Conservation (phyloP, 2,329 filamentous ascomycete genomes). For the Didymella keratinophila region DNA sequence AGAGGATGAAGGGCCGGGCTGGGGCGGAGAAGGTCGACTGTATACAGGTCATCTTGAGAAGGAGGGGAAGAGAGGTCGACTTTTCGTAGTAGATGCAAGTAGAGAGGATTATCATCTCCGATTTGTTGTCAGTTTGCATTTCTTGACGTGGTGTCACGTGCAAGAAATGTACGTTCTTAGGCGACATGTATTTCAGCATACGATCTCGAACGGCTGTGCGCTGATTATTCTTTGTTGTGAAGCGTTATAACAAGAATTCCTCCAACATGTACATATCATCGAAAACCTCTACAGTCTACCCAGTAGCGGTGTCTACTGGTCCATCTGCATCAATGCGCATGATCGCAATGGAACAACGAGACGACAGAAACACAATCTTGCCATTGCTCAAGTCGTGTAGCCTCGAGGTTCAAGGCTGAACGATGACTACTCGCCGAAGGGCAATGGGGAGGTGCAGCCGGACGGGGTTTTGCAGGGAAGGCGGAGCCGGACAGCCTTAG, state of each 20-base stretch:
- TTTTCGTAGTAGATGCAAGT: not conserved
- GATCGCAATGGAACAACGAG: not conserved
- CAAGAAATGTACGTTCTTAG: not conserved
- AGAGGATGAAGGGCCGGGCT: slow-evolving; percentile 29
- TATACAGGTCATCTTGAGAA: slow-evolving; percentile 40
- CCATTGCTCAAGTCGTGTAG: not conserved
- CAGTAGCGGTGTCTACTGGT: not conserved
- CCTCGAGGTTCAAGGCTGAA: not conserved
- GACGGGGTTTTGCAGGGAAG: not conserved
- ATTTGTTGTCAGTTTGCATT: not conserved
- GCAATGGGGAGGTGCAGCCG: slow-evolving; percentile 3
- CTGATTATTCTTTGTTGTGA: no score
- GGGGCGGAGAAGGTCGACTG: slow-evolving; percentile 44
- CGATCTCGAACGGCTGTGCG: no score
- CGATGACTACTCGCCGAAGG: no score
- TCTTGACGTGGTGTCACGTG: not conserved
- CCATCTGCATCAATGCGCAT: not conserved
- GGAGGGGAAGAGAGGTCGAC: slow-evolving; percentile 40
- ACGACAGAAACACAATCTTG: not conserved
- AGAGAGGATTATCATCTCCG: not conserved
- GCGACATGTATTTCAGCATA: no score
- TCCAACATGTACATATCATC: no score
- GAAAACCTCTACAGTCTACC: not conserved
- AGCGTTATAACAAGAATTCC: not conserved
- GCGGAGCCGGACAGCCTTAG: slow-evolving; percentile 7